These are phyloP conservation scores for Dictyostelium firmibasis DNA, from an alignment of 78 protist genomes.

Conservation along the genomic window DNA sequence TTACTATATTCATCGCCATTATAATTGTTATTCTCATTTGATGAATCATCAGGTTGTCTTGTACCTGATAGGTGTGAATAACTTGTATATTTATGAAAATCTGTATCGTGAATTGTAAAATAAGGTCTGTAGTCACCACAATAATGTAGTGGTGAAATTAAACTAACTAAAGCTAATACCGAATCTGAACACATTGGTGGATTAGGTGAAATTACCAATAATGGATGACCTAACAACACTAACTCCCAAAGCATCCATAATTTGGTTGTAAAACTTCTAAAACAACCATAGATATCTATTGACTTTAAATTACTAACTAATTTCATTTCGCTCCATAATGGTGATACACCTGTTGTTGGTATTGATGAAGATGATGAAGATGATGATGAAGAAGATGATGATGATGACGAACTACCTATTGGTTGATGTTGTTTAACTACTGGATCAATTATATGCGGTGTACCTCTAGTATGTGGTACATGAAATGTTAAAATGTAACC, in stretches of 20 bases:
- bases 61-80: not conserved
- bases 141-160: conserved; percentile 71
- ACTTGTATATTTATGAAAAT: conserved; percentile 62
- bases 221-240: conserved; percentile 76
- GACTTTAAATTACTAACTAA: conserved; percentile 57
- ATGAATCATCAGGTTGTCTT: not conserved
- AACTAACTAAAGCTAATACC: conserved; percentile 73
- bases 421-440: not conserved
- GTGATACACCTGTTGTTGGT: not conserved
- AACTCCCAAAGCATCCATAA: conserved; percentile 89
- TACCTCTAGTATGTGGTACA: conserved; percentile 67
- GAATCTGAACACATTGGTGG: conserved; percentile 76
- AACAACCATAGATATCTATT: conserved; percentile 56
- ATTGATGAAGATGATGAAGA: no score
- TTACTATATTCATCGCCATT: not conserved
- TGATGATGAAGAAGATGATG: not conserved
- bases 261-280: conserved; percentile 32
- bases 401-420: not conserved
- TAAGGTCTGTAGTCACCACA: conserved; percentile 87
- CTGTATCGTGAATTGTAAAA: conserved; percentile 88
- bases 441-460: conserved; percentile 73
- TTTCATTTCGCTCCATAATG: conserved; percentile 8
- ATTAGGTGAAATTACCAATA: conserved; percentile 71
- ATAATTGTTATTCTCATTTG: not conserved
- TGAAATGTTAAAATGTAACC: conserved; percentile 67